These are phyloP conservation scores for Entomophthora muscae DNA, from an alignment of 371 early-diverging fungal species.

Conservation along the genomic window DNA sequence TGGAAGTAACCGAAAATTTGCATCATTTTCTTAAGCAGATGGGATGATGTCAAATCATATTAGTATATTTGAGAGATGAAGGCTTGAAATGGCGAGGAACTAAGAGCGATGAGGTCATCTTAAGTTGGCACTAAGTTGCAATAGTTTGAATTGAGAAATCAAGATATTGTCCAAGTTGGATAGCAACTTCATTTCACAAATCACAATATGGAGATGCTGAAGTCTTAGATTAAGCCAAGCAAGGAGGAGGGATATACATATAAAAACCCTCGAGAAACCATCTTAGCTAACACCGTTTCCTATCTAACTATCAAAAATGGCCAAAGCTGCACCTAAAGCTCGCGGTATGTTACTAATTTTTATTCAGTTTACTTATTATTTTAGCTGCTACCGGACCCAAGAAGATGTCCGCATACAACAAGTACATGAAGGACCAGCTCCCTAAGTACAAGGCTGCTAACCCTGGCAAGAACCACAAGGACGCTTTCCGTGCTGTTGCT, in stretches of 20 bases:
- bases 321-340: not conserved
- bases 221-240: not conserved
- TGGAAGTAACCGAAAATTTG: not conserved
- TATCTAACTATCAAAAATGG: not conserved
- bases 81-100: not conserved
- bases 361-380: not conserved
- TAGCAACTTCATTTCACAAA: not conserved
- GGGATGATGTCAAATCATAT: not conserved
- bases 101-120: not conserved
- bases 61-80: not conserved
- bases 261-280: too few relatives aligned
- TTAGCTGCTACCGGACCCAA: conserved; percentile 10
- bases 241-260: not conserved
- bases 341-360: not conserved
- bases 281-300: not conserved
- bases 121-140: not conserved
- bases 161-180: not conserved
- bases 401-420: conserved; percentile 43
- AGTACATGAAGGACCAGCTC: conserved; percentile 50
- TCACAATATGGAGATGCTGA: not conserved
- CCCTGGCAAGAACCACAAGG: conserved; percentile 37
- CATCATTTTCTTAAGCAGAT: not conserved
- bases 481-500: conserved; percentile 33
- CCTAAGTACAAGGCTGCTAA: conserved; percentile 37
- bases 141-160: not conserved